A percentile compares a stretch with the other conserved stretches of the same genome.
These are phyloP conservation scores for Dothidotthia symphoricarpi DNA, from an alignment of 2,329 filamentous ascomycete species.

Conservation along the genomic window DNA sequence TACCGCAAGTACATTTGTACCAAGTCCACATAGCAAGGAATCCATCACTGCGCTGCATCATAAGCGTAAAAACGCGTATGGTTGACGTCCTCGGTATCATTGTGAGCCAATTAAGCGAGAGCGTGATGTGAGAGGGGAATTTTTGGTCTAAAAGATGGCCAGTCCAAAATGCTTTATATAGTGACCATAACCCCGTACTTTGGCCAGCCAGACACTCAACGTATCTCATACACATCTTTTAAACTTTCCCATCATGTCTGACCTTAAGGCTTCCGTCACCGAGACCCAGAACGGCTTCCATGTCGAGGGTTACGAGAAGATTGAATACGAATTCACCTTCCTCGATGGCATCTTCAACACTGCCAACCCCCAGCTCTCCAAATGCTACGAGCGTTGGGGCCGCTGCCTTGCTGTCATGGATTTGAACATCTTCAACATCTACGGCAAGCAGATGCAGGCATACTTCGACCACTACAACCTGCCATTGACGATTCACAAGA, in stretches of 20 bases:
- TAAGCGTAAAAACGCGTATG: slow-evolving; percentile 22
- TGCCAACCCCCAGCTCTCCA: slow-evolving; percentile 60
- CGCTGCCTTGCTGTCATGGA: slow-evolving; percentile 69
- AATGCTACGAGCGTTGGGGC: slow-evolving; percentile 65
- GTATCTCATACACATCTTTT: slow-evolving; percentile 18
- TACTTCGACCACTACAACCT: slow-evolving; percentile 67
- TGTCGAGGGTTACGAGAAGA: slow-evolving; percentile 72
- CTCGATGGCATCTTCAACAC: slow-evolving; percentile 66
- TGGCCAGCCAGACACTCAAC: slow-evolving; percentile 22
- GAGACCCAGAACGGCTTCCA: slow-evolving; percentile 66
- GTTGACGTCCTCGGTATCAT: slow-evolving; percentile 27
- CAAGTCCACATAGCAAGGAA: slow-evolving; percentile 24
- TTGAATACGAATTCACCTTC: slow-evolving; percentile 73
- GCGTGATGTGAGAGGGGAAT: slow-evolving; percentile 16
- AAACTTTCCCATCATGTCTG: slow-evolving; percentile 57
- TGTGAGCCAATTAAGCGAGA: slow-evolving; percentile 23
- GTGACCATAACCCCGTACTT: slow-evolving; percentile 8
- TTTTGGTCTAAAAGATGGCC: slow-evolving; percentile 14
- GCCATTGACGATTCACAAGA: slow-evolving; percentile 65
- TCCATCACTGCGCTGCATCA: slow-evolving; percentile 18
- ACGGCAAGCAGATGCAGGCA: slow-evolving; percentile 62
- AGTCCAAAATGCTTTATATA: slow-evolving; percentile 20
- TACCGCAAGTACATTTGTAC: slow-evolving; percentile 16
- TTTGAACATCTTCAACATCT: slow-evolving; percentile 67
- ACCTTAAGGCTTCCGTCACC: slow-evolving; percentile 62